These are phyloP conservation scores for Calonectria pseudoreteaudii DNA, from an alignment of 2,329 filamentous ascomycete genomes.

Conservation along the genomic window DNA sequence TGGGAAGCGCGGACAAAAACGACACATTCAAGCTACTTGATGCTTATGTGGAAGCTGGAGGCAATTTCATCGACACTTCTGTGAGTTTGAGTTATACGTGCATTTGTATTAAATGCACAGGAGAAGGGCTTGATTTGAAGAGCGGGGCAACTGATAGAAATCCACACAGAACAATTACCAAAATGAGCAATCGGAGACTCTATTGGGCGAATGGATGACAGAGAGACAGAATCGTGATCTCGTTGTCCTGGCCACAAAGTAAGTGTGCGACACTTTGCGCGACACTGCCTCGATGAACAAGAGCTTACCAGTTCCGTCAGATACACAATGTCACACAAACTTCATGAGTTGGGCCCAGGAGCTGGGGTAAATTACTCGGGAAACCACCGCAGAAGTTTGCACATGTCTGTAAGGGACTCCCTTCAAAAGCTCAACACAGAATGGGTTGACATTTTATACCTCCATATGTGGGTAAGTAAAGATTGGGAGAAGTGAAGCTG, in stretches of 20 bases:
- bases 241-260: background rate
- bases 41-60: background rate
- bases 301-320: too few species aligned
- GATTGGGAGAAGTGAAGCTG: too few species aligned
- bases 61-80: background rate
- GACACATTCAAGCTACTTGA: background rate
- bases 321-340: background rate
- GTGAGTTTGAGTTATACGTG: too few species aligned
- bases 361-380: conserved; percentile 56
- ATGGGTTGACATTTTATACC: conserved; percentile 58
- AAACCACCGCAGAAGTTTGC: conserved; percentile 56
- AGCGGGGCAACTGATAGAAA: too few species aligned
- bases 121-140: too few species aligned
- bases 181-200: background rate
- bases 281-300: too few species aligned
- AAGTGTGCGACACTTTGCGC: background rate
- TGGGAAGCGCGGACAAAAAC: background rate
- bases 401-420: conserved; percentile 57
- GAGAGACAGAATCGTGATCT: background rate
- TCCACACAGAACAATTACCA: background rate
- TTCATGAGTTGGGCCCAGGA: conserved; percentile 41
- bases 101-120: too few species aligned
- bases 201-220: background rate
- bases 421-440: conserved; percentile 59
- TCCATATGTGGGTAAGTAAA: conserved; percentile 55